Evolutionary conservation across 331 rosid genomes (phyloP).

Genomic region (Ulmus americana): DNA sequence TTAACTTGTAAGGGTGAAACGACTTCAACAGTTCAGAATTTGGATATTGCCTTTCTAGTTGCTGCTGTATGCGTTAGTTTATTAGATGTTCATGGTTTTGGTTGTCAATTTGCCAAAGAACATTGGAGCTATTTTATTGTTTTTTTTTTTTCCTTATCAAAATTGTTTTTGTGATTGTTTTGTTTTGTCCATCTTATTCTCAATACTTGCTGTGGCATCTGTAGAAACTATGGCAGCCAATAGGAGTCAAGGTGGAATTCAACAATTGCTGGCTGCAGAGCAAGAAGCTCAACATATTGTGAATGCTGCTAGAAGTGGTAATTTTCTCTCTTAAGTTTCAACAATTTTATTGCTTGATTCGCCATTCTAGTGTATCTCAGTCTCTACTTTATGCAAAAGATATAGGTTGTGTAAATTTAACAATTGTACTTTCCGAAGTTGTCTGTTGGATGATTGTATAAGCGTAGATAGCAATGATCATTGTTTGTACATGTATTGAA

Average conservation of each 20-base stretch:
- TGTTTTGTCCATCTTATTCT: slow-evolving; percentile 4
- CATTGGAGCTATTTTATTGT: neutral
- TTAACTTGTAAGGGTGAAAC: neutral
- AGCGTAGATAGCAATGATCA: neutral
- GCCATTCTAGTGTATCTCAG: neutral
- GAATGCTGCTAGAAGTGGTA: slow-evolving; percentile 81
- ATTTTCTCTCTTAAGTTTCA: neutral
- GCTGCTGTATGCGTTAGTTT: neutral
- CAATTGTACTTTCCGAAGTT: neutral
- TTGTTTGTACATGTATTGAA: neutral
- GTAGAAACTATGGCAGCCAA: slow-evolving; percentile 53
- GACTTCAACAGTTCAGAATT: neutral
- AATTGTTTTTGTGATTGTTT: slow-evolving; percentile 5
- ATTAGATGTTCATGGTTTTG: neutral
- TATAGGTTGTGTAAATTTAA: neutral
- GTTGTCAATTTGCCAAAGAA: neutral
- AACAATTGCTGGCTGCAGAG: slow-evolving; percentile 81
- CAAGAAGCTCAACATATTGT: slow-evolving; percentile 84
- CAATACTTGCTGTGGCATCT: slow-evolving; percentile 6
- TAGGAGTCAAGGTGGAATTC: slow-evolving; percentile 83
- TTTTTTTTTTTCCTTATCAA: neutral
- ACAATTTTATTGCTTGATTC: neutral
- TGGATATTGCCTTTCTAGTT: neutral
- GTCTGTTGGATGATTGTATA: slow-evolving; percentile 2
- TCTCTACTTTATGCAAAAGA: neutral